phyloP scores from a whole-genome alignment of 805 yeast genomes.

The Kockiozyma suomiensis region DNA sequence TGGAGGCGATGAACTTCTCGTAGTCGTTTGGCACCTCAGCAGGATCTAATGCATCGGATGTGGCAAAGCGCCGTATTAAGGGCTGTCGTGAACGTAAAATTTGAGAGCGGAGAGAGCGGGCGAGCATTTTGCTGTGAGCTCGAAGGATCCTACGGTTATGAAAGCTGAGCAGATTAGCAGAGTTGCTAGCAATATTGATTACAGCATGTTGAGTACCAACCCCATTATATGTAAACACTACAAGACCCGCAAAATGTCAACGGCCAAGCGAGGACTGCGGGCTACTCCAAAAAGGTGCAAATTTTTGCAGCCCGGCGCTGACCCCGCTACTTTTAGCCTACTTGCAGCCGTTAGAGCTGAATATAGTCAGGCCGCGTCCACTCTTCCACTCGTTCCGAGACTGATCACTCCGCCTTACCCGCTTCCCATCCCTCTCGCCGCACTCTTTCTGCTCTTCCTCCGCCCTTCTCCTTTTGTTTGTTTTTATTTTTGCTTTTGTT shows the following conservation, averaged over 20 bases:
- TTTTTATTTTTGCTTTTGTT: conserved; percentile 11
- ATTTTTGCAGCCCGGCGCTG: conserved; percentile 8
- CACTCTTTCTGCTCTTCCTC: neutral
- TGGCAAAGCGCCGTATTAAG: neutral
- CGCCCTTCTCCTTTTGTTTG: neutral
- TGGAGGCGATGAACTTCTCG: conserved; percentile 36
- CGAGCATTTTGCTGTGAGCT: neutral
- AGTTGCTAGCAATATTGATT: too few species aligned
- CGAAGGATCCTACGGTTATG: too few species aligned
- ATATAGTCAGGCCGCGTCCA: neutral
- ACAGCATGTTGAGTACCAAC: too few species aligned
- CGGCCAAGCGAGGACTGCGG: too few species aligned
- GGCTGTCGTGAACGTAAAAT: neutral
- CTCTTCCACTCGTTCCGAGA: conserved; percentile 1
- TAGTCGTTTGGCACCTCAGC: conserved; percentile 16
- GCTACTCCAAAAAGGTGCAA: too few species aligned
- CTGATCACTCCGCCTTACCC: conserved; percentile 3
- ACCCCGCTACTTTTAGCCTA: neutral
- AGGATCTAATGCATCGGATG: conserved; percentile 8
- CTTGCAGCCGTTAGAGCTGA: neutral
- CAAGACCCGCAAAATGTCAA: too few species aligned
- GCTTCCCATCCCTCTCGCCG: neutral
- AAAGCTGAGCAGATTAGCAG: neutral
- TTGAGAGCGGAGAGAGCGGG: neutral
- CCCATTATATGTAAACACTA: too few species aligned